Conservation (phyloP, 106 monocot species). For the Dioscorea dumetorum region DNA sequence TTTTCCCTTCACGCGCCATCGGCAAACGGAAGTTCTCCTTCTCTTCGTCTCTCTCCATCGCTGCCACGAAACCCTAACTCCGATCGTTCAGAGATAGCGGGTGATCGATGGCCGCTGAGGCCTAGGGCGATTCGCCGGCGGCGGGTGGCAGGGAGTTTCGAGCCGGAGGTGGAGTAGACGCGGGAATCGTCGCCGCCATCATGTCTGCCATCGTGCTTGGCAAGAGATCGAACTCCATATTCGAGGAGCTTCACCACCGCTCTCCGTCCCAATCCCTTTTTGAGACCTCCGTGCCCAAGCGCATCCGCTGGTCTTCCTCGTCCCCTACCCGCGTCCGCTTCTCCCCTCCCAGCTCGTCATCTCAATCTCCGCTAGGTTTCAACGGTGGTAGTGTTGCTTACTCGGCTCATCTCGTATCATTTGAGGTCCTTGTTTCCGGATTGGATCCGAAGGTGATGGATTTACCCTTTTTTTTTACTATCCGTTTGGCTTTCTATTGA, state of each 20-base stretch:
- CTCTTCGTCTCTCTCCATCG: not conserved
- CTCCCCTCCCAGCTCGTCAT: not conserved
- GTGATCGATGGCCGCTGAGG: constrained; percentile 9
- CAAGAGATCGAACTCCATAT: constrained; percentile 49
- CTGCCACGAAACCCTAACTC: not conserved
- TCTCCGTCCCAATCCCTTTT: constrained; percentile 4
- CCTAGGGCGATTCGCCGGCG: constrained; percentile 4
- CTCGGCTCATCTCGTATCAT: constrained; percentile 10
- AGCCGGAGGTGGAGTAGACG: not conserved
- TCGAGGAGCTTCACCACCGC: constrained; percentile 33
- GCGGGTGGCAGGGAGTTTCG: constrained; percentile 1
- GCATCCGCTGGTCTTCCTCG: constrained; percentile 22
- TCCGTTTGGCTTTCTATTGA: not conserved
- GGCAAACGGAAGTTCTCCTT: not conserved
- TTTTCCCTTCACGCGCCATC: not conserved
- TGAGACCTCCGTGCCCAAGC: constrained; percentile 18
- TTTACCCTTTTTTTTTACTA: not conserved
- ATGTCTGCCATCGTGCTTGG: constrained; percentile 44
- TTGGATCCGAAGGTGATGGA: constrained; percentile 34
- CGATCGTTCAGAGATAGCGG: not conserved
- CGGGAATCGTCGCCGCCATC: not conserved
- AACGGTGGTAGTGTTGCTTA: not conserved
- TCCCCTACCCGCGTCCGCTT: not conserved
- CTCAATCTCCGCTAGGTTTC: not conserved
- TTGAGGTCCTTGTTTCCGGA: constrained; percentile 36